Evolutionary conservation across 2,329 filamentous ascomycete species (phyloP).

Genomic region (Trichoderma koningii): DNA sequence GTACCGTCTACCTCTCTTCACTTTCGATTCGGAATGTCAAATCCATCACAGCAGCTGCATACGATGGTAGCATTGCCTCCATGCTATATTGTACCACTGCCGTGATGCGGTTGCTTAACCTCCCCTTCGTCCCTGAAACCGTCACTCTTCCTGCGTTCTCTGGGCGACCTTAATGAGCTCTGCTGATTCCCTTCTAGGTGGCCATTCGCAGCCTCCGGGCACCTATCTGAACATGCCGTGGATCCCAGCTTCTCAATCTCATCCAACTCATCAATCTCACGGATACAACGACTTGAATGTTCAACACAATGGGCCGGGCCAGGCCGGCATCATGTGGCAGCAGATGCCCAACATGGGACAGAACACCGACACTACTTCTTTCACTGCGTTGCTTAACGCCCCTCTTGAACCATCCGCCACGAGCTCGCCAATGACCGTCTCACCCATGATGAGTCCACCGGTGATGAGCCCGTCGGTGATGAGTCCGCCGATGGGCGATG

Average conservation of each 20-base stretch:
- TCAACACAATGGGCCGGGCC: conserved; percentile 34
- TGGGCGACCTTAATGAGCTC: neutral
- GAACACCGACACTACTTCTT: conserved; percentile 43
- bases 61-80: neutral
- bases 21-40: neutral
- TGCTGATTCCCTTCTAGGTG: conserved; percentile 32
- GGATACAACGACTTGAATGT: conserved; percentile 35
- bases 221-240: conserved; percentile 39
- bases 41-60: neutral
- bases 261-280: conserved; percentile 41
- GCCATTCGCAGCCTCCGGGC: conserved; percentile 32
- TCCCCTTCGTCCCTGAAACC: neutral
- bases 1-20: neutral
- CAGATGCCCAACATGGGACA: conserved; percentile 32
- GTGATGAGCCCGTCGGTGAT: conserved; percentile 62
- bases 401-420: conserved; percentile 49
- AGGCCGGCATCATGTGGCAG: conserved; percentile 32
- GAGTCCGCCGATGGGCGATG: conserved; percentile 36
- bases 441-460: conserved; percentile 41
- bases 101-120: neutral
- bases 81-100: neutral
- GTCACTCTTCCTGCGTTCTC: neutral
- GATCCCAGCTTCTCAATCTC: conserved; percentile 46
- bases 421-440: conserved; percentile 53
- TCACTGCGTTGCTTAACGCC: conserved; percentile 42